A percentile compares a stretch with the other conserved stretches of the same genome.
Evolutionary conservation across 805 yeast genomes (phyloP).

Genomic region (Crinitomyces ghanaensis): DNA sequence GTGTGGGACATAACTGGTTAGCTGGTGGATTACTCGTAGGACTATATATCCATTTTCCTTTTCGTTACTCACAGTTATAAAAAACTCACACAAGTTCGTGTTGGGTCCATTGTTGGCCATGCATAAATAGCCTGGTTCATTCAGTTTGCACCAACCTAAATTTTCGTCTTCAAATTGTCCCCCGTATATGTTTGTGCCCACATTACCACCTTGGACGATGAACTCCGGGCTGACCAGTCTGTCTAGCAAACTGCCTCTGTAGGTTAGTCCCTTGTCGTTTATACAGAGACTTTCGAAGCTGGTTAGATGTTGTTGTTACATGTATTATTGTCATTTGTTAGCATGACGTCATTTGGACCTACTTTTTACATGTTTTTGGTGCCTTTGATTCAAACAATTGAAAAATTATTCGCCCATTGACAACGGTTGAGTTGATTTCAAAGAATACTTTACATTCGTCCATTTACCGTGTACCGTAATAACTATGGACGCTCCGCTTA

Average conservation of each 20-base stretch:
- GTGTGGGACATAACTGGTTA: conserved; percentile 11
- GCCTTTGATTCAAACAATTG: conserved; percentile 14
- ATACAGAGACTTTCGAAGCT: conserved; percentile 78
- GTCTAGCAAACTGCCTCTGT: conserved; percentile 65
- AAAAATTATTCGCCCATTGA: conserved; percentile 12
- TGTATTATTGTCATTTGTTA: not conserved
- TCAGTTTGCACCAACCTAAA: conserved; percentile 11
- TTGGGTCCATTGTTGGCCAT: conserved; percentile 15
- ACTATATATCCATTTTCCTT: not conserved
- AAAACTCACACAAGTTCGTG: conserved; percentile 15
- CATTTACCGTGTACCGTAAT: too few relatives aligned
- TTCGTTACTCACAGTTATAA: conserved; percentile 13
- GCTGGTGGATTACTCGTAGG: not conserved
- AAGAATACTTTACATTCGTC: too few relatives aligned
- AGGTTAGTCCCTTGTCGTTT: conserved; percentile 82
- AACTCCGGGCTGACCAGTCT: conserved; percentile 81
- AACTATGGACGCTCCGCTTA: too few relatives aligned
- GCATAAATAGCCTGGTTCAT: conserved; percentile 12
- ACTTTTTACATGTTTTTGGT: conserved; percentile 16
- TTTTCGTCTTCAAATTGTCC: conserved; percentile 15
- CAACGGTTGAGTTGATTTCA: conserved; percentile 13
- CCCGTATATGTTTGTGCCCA: conserved; percentile 23
- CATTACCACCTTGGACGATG: conserved; percentile 92
- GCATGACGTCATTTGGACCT: conserved; percentile 3
- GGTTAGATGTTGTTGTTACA: not conserved